Base-by-base conservation (phyloP, 495 filamentous ascomycete genomes). In the Penicillium maclennaniae region DNA sequence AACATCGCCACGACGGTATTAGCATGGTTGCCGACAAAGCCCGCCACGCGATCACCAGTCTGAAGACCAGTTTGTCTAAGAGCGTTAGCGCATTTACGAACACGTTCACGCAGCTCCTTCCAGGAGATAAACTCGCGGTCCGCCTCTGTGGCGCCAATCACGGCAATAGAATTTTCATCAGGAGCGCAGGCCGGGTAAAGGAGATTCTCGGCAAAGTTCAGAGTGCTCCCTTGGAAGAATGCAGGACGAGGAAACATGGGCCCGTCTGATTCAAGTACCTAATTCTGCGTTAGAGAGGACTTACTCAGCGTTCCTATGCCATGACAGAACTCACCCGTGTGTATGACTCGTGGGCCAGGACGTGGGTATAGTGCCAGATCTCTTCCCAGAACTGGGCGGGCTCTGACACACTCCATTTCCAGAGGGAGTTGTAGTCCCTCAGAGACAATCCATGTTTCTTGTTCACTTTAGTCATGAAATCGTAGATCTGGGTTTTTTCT, bases 121-220 rank as follows among this genome's bases (percentile, higher is more conserved):
- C 91, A 96, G n/a, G 88, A 84, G 49, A 91, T 74, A 42, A 76
- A 75, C 60, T 86, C 80, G 27, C 89, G 75, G 21, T 74, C 73
- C 7, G 77, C 79, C 69, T 95, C 89, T 10, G 88, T 92, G 6
- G 78, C 88, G 36, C 83, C 85, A 59, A 93, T 84, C 21, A 92
- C 73, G 20, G 89, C 89, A 17, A 77, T 60, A 3, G 69, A 66
- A 49, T 83, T 72, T 44, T 84, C 80, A 53, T 81, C 71, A 21
- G 83, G 81, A 17, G 78, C 65, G 40, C 75, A 76, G 14, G 75
- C 70, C 6, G 92, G 91, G 64, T 83, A 95, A 7, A 97, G 80
- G 27, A 97, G 78, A 68, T 97, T 97, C 72, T 96, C 88, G 20
- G 91, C 90, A 67, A 96, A 96, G 63, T 97, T 97, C 49, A 96